Conservation (phyloP, 2,329 filamentous ascomycete species). For the Colletotrichum tofieldiae region DNA sequence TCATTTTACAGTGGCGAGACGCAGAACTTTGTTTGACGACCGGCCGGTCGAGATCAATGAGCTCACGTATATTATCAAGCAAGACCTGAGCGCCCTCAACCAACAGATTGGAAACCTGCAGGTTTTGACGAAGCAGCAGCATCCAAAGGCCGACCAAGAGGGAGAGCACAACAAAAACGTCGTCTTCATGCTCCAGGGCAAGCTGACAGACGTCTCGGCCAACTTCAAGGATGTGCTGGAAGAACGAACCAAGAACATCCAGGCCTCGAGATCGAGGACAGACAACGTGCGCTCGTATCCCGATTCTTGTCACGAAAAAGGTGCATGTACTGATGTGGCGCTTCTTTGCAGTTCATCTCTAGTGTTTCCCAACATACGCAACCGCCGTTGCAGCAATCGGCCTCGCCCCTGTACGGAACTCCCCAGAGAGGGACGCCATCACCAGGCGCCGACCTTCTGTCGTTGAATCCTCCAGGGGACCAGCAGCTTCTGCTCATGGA, state of each 20-base stretch:
- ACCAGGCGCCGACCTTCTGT: constrained; percentile 82
- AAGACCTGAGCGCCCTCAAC: constrained; percentile 88
- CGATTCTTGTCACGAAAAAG: too few species aligned
- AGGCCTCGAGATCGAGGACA: constrained; percentile 90
- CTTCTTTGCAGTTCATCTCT: constrained; percentile 77
- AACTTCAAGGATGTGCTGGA: constrained; percentile 99
- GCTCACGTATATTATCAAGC: constrained; percentile 95
- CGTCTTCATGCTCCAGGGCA: constrained; percentile 90
- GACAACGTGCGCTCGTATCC: constrained; percentile 72
- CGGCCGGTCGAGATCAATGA: constrained; percentile 95
- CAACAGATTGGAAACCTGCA: constrained; percentile 91
- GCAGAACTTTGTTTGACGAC: constrained; percentile 98
- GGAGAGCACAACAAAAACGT: constrained; percentile 99
- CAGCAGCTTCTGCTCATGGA: constrained; percentile 95
- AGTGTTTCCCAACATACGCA: constrained; percentile 86
- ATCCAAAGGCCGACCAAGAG: constrained; percentile 83
- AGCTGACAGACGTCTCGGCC: constrained; percentile 88
- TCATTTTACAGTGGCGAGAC: constrained; percentile 81
- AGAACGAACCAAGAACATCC: constrained; percentile 97
- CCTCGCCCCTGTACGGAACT: constrained; percentile 89
- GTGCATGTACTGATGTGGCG: constrained; percentile 1
- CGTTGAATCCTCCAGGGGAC: constrained; percentile 87
- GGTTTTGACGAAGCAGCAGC: constrained; percentile 81
- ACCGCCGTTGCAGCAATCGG: constrained; percentile 78
- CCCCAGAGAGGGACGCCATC: constrained; percentile 78